phyloP scores from a whole-genome alignment of 495 filamentous ascomycete species.

The Penicillium goetzii region DNA sequence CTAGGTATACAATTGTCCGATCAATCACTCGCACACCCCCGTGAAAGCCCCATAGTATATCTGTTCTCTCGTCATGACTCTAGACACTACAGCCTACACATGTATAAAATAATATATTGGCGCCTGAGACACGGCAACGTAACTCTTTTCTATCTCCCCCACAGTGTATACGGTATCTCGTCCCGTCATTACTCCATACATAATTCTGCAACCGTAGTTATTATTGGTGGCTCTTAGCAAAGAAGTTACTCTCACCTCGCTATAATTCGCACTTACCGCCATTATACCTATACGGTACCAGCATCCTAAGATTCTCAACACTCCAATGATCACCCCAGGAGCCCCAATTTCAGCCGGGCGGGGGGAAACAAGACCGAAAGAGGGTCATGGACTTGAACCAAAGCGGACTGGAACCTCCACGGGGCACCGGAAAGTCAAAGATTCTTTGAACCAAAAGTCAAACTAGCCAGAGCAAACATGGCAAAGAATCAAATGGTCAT shows the following conservation, averaged over 20 bases:
- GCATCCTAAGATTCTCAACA: background rate
- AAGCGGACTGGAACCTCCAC: background rate
- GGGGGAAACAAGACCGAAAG: background rate
- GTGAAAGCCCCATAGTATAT: background rate
- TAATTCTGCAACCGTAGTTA: background rate
- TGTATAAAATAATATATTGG: constrained; percentile 11
- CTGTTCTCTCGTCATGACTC: background rate
- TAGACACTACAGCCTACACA: background rate
- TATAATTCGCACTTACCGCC: background rate
- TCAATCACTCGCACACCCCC: background rate
- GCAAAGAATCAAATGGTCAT: background rate
- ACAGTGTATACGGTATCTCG: background rate
- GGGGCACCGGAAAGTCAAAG: constrained; percentile 11
- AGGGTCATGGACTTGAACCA: background rate
- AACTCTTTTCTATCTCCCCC: constrained; percentile 10
- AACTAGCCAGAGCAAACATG: background rate
- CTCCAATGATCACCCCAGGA: constrained; percentile 6
- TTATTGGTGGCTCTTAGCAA: background rate
- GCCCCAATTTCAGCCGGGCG: constrained; percentile 2
- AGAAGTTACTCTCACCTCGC: no score
- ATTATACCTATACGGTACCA: background rate
- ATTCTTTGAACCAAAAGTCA: constrained; percentile 10
- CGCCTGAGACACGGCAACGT: constrained; percentile 20
- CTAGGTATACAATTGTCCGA: background rate
- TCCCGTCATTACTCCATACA: background rate